A percentile compares a stretch with the other conserved stretches of the same genome.
Conservation (phyloP, 2,329 filamentous ascomycete species). For the Venturia pyrina region DNA sequence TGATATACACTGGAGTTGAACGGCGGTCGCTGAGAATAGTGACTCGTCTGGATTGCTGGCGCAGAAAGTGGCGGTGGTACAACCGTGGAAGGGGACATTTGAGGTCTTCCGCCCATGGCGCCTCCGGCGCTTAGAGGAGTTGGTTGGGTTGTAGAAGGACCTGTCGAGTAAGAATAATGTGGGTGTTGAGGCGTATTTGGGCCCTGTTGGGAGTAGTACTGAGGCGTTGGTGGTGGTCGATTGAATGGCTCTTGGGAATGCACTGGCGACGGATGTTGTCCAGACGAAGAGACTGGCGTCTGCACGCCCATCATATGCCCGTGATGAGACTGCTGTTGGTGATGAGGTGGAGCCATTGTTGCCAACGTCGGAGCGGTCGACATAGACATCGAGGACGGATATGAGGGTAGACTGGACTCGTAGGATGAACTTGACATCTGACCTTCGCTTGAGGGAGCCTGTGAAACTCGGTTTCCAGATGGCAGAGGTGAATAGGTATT, state of each 20-base stretch:
- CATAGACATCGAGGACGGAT: slow-evolving; percentile 48
- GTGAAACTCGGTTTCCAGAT: slow-evolving; percentile 1
- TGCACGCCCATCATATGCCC: slow-evolving; percentile 19
- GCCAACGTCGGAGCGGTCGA: slow-evolving; percentile 41
- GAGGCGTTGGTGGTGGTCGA: slow-evolving; percentile 48
- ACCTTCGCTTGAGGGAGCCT: slow-evolving; percentile 1
- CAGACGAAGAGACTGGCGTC: slow-evolving; percentile 38
- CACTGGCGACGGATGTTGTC: slow-evolving; percentile 39
- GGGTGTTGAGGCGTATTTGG: slow-evolving; percentile 41
- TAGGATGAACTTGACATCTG: slow-evolving; percentile 54
- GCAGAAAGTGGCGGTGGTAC: slow-evolving; percentile 34
- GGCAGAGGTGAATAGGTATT: slow-evolving; percentile 2
- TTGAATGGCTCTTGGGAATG: slow-evolving; percentile 48
- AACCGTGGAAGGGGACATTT: slow-evolving; percentile 43
- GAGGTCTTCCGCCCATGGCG: slow-evolving; percentile 26
- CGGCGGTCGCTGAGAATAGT: slow-evolving; percentile 40
- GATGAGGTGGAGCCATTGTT: slow-evolving; percentile 35
- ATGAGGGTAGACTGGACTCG: slow-evolving; percentile 56
- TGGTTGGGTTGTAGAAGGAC: slow-evolving; percentile 39
- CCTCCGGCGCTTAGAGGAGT: slow-evolving; percentile 38
- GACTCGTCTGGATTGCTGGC: slow-evolving; percentile 39
- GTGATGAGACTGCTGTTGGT: slow-evolving; percentile 33
- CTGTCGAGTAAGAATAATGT: slow-evolving; percentile 38
- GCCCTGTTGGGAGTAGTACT: slow-evolving; percentile 51
- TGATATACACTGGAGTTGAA: slow-evolving; percentile 4